phyloP scores from a whole-genome alignment of 352 stramenopile genomes.

The Paralagenidium karlingii region DNA sequence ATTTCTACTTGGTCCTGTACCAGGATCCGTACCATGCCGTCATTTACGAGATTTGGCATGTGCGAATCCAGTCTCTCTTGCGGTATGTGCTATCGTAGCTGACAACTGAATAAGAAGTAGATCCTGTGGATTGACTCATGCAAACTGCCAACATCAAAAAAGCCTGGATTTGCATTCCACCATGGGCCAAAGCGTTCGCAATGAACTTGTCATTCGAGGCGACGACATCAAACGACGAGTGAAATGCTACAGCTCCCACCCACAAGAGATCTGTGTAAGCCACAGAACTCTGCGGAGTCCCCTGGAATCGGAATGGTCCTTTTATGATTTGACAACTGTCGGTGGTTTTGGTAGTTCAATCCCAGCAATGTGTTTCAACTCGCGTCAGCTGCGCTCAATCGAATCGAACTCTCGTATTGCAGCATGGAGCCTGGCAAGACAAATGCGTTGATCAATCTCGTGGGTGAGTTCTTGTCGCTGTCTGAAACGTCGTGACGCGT shows the following conservation, averaged over 20 bases:
- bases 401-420: conserved; percentile 74
- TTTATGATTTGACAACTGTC: conserved; percentile 31
- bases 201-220: conserved; percentile 85
- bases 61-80: conserved; percentile 60
- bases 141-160: background rate
- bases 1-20: conserved; percentile 87
- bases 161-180: conserved; percentile 77
- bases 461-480: conserved; percentile 3
- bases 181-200: conserved; percentile 70
- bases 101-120: background rate
- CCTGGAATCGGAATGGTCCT: too few species aligned
- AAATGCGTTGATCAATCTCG: conserved; percentile 7
- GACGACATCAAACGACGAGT: conserved; percentile 40
- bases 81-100: too few species aligned
- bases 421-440: conserved; percentile 20
- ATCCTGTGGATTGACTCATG: background rate
- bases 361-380: conserved; percentile 77
- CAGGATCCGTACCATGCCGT: conserved; percentile 72
- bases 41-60: conserved; percentile 76
- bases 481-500: background rate
- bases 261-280: conserved; percentile 11
- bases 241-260: conserved; percentile 17
- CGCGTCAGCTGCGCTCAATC: conserved; percentile 84
- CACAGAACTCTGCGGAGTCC: conserved; percentile 22
- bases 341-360: conserved; percentile 52